These are phyloP conservation scores for Salix caprea DNA, from an alignment of 345 rosid genomes.

Conservation along the genomic window DNA sequence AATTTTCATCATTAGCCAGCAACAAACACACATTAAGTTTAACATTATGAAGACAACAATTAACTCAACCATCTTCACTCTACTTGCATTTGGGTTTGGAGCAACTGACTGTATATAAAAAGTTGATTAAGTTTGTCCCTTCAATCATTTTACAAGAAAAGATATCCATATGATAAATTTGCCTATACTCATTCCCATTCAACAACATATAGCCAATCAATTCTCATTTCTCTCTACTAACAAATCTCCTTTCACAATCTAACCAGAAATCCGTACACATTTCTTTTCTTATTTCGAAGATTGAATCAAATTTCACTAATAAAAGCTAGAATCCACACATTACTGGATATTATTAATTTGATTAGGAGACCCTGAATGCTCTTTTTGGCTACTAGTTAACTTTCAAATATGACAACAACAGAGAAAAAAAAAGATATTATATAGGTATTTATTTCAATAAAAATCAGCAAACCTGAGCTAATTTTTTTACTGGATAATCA, in stretches of 20 bases:
- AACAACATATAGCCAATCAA: background rate
- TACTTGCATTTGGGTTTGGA: background rate
- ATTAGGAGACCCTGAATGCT: background rate
- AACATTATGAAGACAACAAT: background rate
- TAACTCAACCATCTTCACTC: background rate
- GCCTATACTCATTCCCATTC: background rate
- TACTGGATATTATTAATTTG: background rate
- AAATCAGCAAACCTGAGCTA: background rate
- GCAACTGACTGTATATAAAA: background rate
- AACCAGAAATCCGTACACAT: background rate
- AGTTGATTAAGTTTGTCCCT: background rate
- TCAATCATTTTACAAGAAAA: background rate
- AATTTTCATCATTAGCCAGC: constrained; percentile 5
- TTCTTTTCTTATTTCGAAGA: background rate
- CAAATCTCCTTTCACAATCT: background rate
- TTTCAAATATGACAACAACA: background rate
- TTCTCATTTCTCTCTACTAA: background rate
- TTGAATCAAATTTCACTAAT: background rate
- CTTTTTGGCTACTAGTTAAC: background rate
- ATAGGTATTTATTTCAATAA: background rate
- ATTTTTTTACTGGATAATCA: background rate
- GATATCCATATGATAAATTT: background rate
- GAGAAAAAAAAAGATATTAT: background rate
- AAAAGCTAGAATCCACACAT: background rate
- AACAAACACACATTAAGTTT: background rate